Evolutionary conservation across 2,329 filamentous ascomycete genomes (phyloP), one percentile per base, ranked within the genome.

Genomic region (Colletotrichum tamarilloi): DNA sequence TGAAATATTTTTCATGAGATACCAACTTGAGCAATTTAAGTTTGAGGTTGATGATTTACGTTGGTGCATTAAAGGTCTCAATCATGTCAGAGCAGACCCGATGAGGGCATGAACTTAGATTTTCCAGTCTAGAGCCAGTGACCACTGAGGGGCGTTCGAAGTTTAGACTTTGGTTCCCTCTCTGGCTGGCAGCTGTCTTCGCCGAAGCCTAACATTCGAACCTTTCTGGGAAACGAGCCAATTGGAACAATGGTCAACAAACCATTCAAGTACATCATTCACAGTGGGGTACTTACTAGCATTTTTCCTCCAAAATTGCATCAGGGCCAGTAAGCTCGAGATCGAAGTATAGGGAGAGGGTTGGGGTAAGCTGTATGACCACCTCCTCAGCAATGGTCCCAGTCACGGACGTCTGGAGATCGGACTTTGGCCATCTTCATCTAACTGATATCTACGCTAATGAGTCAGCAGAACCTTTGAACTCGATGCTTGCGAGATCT

Each of bases 361-460:
- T 72, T 1, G 69, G 64, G 12, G 63, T 65, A 12, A 75, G 42
- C 67, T 70, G 1, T 26, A 2, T 11, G 8, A 11, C 28, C 11
- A n/a, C 3, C 19, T 19, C 26, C 5, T 28, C 7, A 55, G 28
- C 14, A 24, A 19, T 8, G 12, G 12, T 12, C 16, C 14, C 2
- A 6, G 2, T 19, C 11, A 22, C 9, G 1, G 16, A 0, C 1
- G n/a, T 28, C 5, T 53, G 26, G 4, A 3, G 8, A 5, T n/a
- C 42, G 9, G 32, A 64, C 22, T 59, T 75, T 75, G 8, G 64
- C 14, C 66, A 75, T 73, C 28, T 73, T 67, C 70, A 75, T 75
- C 55, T 67, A 63, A 14, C 70, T 75, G 2, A 73, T 75, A 12
- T 73, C 67, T 66, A 38, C 5, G 26, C 14, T 2, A 7, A n/a